Base-by-base conservation (phyloP, 2,329 filamentous ascomycete species). In the Trichoderma oligosporum region DNA sequence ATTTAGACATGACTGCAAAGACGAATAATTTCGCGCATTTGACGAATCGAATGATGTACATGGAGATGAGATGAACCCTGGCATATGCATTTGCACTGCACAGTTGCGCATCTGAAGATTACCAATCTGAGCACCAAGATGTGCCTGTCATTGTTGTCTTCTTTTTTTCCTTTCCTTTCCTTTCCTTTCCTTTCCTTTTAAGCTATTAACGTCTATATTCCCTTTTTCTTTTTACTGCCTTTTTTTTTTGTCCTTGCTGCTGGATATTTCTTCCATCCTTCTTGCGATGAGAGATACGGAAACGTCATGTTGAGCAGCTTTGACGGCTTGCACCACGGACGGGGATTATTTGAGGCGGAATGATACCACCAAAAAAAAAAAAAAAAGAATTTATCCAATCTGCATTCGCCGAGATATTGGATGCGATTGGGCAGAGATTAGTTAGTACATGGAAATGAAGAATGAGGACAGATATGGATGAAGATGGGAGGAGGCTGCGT, bases 1-100 rank as follows among this genome's bases (percentile, higher is more conserved):
- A 16, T 49, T 49, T 49, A 38, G 46, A 49, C 46, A 49, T 49
- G 31, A 38, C 22, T 36, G 31, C 31, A 49, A 33, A 38, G 31
- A 27, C 46, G 11, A 35, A 18, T n/a, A 16, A 25, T 49, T 29
- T 35, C 29, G 18, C 27, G 33, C 20, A 49, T 11, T 38, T 49
- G 46, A 49, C 20, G 46, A 27, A 38, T 51, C 31, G 24, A 5
- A 5, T 31, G 27, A 36, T 51, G 47, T 51, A 51, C 24, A 49
- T 38, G 27, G 27, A 33, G 33, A 20, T 39, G 47, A 18, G 11
- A 27, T 9, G 16, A 38, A 6, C 36, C 36, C 24, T 45, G n/a
- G 22, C 47, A 27, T 39, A 39, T 29, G 47, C 47, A 38, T 51
- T 39, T 29, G 47, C 47, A 14, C 16, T 22, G 44, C 16, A 46